phyloP scores from a whole-genome alignment of 2,329 filamentous ascomycete genomes.

The Fonsecaea monophora region DNA sequence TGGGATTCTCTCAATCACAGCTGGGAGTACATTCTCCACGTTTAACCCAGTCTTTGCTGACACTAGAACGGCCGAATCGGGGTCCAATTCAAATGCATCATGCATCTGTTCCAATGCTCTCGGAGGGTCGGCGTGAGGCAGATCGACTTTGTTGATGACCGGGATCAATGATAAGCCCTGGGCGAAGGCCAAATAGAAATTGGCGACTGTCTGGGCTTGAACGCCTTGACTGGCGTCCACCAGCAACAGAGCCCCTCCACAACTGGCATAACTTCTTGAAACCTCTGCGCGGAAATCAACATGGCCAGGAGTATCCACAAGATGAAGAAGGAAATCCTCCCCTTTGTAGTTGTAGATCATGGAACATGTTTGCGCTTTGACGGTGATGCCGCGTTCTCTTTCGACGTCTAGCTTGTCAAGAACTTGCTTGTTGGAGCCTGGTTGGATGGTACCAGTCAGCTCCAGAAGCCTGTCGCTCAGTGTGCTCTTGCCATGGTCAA shows the following conservation, averaged over 20 bases:
- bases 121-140: slow-evolving; percentile 85
- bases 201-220: slow-evolving; percentile 96
- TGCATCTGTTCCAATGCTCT: slow-evolving; percentile 86
- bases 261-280: slow-evolving; percentile 92
- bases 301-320: slow-evolving; percentile 96
- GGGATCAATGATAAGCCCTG: slow-evolving; percentile 86
- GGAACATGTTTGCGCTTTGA: slow-evolving; percentile 97
- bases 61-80: slow-evolving; percentile 74
- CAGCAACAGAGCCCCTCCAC: slow-evolving; percentile 87
- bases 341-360: slow-evolving; percentile 93
- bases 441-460: slow-evolving; percentile 88
- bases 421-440: slow-evolving; percentile 90
- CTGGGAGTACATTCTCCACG: slow-evolving; percentile 80
- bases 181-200: slow-evolving; percentile 96
- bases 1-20: slow-evolving; percentile 84
- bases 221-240: slow-evolving; percentile 97
- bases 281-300: slow-evolving; percentile 98
- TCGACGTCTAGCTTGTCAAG: slow-evolving; percentile 97
- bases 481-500: slow-evolving; percentile 98
- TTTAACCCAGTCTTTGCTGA: slow-evolving; percentile 95
- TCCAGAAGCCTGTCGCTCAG: slow-evolving; percentile 91
- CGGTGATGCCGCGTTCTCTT: slow-evolving; percentile 92
- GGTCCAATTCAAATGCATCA: slow-evolving; percentile 84
- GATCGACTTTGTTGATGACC: slow-evolving; percentile 95
- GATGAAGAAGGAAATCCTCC: slow-evolving; percentile 87